Evolutionary conservation across 371 early-diverging fungal genomes (phyloP).

Genomic region (Apophysomyces variabilis): DNA sequence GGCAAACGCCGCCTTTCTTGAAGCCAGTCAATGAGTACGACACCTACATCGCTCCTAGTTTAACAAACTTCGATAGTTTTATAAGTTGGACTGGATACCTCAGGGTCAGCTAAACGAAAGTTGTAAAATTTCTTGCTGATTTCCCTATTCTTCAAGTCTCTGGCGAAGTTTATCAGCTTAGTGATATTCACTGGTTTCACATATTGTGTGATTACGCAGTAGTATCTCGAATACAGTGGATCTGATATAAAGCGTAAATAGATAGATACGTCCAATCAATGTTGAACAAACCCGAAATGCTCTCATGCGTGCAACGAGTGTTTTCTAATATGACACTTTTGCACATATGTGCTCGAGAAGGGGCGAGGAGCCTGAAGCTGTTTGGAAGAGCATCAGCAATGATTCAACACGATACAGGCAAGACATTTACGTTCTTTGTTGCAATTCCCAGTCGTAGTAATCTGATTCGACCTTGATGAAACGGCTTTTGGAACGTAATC

Average conservation of each 20-base stretch:
- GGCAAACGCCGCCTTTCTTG: constrained; percentile 71
- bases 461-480: constrained; percentile 63
- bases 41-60: constrained; percentile 20
- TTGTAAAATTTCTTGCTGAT: constrained; percentile 65
- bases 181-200: constrained; percentile 71
- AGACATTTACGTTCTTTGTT: constrained; percentile 61
- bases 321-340: constrained; percentile 85
- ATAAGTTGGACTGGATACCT: constrained; percentile 24
- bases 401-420: neutral
- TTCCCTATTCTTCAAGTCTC: constrained; percentile 52
- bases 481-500: constrained; percentile 38
- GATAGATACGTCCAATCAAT: neutral
- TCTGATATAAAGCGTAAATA: constrained; percentile 11
- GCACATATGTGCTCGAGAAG: constrained; percentile 76
- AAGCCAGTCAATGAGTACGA: constrained; percentile 71
- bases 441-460: constrained; percentile 80
- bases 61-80: neutral
- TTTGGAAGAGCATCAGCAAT: neutral
- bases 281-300: constrained; percentile 37
- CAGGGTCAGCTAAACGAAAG: constrained; percentile 56
- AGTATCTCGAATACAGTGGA: constrained; percentile 42
- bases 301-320: constrained; percentile 62
- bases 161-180: constrained; percentile 67
- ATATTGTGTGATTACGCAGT: constrained; percentile 74
- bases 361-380: constrained; percentile 66